These are phyloP conservation scores for Aegilops sharonensis DNA, from an alignment of 176 grass and related monocot species.

Conservation along the genomic window DNA sequence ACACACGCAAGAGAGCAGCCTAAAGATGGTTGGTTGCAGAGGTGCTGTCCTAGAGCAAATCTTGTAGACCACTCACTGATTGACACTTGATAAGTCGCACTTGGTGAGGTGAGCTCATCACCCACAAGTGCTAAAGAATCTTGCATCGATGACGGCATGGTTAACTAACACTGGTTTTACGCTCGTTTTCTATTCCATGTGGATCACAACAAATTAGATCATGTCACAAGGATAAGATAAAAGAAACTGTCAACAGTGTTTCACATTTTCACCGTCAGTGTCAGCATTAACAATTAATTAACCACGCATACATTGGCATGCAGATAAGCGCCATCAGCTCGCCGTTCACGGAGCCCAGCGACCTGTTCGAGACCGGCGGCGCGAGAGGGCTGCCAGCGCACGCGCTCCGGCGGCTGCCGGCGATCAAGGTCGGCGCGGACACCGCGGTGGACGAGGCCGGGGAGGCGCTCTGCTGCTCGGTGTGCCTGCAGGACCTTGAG, in stretches of 20 bases:
- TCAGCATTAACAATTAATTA: background rate
- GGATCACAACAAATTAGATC: background rate
- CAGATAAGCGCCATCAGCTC: slow-evolving; percentile 86
- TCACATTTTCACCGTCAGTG: background rate
- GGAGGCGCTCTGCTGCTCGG: slow-evolving; percentile 71
- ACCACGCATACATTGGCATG: background rate
- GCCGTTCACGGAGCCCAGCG: slow-evolving; percentile 62
- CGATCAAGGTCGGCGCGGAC: slow-evolving; percentile 42
- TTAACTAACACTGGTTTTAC: slow-evolving; percentile 23
- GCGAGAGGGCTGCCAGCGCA: slow-evolving; percentile 42
- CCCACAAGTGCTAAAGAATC: background rate
- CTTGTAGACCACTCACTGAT: slow-evolving; percentile 14
- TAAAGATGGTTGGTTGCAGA: background rate
- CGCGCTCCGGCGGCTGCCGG: slow-evolving; percentile 52
- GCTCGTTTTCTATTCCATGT: background rate
- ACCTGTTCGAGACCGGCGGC: slow-evolving; percentile 69
- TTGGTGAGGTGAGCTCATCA: slow-evolving; percentile 20
- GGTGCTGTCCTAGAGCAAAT: background rate
- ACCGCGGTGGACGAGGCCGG: slow-evolving; percentile 46
- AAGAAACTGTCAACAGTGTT: no score
- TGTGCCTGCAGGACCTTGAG: slow-evolving; percentile 84
- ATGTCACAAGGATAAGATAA: background rate
- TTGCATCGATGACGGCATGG: background rate
- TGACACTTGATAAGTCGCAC: background rate
- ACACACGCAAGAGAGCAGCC: background rate